Conservation (phyloP, 257 asterid species). For the Solanum okadae region DNA sequence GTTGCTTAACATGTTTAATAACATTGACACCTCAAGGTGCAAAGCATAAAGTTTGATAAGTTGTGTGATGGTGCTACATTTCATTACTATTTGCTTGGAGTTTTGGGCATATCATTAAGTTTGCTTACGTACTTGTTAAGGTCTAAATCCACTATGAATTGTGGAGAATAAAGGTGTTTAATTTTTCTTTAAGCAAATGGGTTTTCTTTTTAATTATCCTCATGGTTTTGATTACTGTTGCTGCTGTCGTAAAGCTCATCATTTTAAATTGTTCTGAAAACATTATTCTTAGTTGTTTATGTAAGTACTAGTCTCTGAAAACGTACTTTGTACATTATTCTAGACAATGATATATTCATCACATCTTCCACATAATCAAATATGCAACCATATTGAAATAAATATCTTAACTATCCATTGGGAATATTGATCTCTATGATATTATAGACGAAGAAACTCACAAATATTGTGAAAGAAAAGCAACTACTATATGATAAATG, state of each 20-base stretch:
- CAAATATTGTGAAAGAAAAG: not conserved
- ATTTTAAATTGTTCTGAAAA: not conserved
- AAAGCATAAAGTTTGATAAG: constrained; percentile 6
- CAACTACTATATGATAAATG: not conserved
- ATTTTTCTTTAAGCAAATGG: constrained; percentile 12
- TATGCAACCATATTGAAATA: not conserved
- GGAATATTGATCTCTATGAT: no score
- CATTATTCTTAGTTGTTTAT: not conserved
- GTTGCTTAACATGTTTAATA: constrained; percentile 1
- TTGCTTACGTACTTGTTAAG: constrained; percentile 30
- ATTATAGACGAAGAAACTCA: not conserved
- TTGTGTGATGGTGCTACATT: constrained; percentile 19
- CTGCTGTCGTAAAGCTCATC: not conserved
- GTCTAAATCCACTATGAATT: constrained; percentile 25
- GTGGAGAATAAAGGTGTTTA: constrained; percentile 20
- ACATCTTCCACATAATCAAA: not conserved
- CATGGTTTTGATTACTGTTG: not conserved
- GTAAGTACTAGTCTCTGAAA: not conserved
- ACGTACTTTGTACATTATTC: no score
- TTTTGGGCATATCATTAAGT: constrained; percentile 15
- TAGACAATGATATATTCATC: no score
- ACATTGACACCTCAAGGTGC: constrained; percentile 21
- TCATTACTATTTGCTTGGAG: constrained; percentile 7
- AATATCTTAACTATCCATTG: not conserved
- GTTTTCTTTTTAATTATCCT: not conserved